A percentile compares a stretch with the other conserved stretches of the same genome.
Evolutionary conservation across 23 red algal genomes (phyloP).

Genomic region (Gracilaria caudata): DNA sequence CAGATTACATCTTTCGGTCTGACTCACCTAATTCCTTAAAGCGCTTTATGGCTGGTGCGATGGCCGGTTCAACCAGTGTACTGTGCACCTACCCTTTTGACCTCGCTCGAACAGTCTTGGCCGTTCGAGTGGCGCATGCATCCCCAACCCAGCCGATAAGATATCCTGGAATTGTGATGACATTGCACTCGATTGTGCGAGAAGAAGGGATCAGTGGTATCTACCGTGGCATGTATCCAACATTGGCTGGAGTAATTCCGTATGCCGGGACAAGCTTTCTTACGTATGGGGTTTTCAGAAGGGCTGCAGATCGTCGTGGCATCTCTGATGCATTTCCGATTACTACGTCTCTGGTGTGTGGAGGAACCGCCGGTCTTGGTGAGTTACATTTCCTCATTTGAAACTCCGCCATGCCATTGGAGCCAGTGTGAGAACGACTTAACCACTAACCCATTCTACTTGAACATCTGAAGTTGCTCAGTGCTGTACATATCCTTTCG

Average conservation of each 20-base stretch:
- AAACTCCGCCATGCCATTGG: neutral
- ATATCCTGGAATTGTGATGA: slow-evolving; percentile 42
- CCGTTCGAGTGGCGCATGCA: slow-evolving; percentile 46
- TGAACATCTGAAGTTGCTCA: slow-evolving; percentile 55
- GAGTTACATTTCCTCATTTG: neutral
- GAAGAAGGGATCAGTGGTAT: slow-evolving; percentile 71
- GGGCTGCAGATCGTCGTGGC: slow-evolving; percentile 33
- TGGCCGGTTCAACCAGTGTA: slow-evolving; percentile 92
- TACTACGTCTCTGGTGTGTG: slow-evolving; percentile 77
- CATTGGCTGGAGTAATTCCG: slow-evolving; percentile 90
- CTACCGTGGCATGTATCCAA: slow-evolving; percentile 89
- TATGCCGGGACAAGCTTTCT: slow-evolving; percentile 94
- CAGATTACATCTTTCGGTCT: slow-evolving; percentile 68
- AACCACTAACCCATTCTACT: neutral
- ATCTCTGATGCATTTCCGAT: slow-evolving; percentile 50
- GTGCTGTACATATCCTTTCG: slow-evolving; percentile 86
- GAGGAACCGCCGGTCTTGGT: slow-evolving; percentile 76
- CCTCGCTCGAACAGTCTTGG: slow-evolving; percentile 81
- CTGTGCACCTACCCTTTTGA: slow-evolving; percentile 89
- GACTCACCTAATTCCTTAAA: slow-evolving; percentile 62
- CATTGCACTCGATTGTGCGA: slow-evolving; percentile 32
- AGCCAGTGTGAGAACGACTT: too few species aligned
- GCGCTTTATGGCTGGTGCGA: slow-evolving; percentile 84
- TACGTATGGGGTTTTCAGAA: slow-evolving; percentile 77
- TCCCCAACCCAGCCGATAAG: neutral